Conservation (phyloP, 2,329 filamentous ascomycete genomes). For the Neonectria magnoliae region DNA sequence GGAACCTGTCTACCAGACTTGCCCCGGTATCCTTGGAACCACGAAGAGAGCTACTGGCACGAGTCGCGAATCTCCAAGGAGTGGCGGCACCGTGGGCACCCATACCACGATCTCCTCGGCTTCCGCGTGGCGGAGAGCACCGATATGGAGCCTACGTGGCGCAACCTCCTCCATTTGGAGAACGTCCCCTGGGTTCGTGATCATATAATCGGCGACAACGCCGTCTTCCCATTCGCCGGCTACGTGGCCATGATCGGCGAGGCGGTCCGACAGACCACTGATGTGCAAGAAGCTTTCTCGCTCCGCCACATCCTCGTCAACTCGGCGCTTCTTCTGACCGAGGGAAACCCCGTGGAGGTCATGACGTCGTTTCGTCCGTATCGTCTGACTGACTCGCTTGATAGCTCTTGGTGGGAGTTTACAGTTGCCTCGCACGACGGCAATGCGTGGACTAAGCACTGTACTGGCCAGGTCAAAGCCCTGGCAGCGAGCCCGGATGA, state of each 20-base stretch:
- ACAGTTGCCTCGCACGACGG: constrained; percentile 38
- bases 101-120: constrained; percentile 36
- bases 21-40: constrained; percentile 46
- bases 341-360: constrained; percentile 43
- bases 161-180: constrained; percentile 35
- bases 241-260: constrained; percentile 47
- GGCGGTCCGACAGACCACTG: constrained; percentile 34
- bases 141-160: constrained; percentile 32
- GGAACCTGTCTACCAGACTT: constrained; percentile 38
- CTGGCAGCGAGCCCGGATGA: too few species aligned
- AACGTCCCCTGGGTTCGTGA: constrained; percentile 54
- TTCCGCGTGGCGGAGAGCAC: constrained; percentile 26
- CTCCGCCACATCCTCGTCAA: constrained; percentile 36
- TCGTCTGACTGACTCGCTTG: constrained; percentile 35
- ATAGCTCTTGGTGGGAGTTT: constrained; percentile 47
- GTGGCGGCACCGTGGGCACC: constrained; percentile 19
- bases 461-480: constrained; percentile 11
- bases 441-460: constrained; percentile 40
- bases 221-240: constrained; percentile 54
- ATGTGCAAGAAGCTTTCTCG: constrained; percentile 31
- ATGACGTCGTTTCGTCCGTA: constrained; percentile 43
- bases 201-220: constrained; percentile 55
- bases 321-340: constrained; percentile 40
- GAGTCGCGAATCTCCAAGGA: constrained; percentile 21
- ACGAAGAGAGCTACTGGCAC: constrained; percentile 18